Base-by-base conservation (phyloP, 139 green algal species). In the Bryopsis sp. region DNA sequence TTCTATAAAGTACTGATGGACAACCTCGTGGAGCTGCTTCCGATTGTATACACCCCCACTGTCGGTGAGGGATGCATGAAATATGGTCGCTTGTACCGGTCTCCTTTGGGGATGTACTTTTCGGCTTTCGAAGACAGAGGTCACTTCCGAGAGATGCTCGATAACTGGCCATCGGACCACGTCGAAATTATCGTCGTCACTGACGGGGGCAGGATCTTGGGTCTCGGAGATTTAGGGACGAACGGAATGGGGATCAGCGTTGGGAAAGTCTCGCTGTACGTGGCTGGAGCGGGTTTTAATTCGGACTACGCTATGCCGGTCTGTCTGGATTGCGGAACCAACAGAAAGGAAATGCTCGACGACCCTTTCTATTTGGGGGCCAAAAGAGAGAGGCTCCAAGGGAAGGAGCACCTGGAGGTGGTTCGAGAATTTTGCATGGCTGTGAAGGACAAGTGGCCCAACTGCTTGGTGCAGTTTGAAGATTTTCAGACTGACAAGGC, bases 11-110 rank as follows among this genome's bases (percentile, higher is more conserved):
- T 69, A 5, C 62, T 69, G 6, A 11, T 57, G 5, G 62, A 85
- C 29, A 74, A 85, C 63, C 83, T 88, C 69, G 74, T 58, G 68
- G 69, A 76, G 50, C 64, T 94, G 48, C 76, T 96, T 33, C 92
- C 91, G 1, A 86, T 88, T 59, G 82, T 97, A 34, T 97, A 97
- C 83, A 97, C 92, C 0, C 92, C 92, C 1, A 96, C 89, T 11
- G 92, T 98, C 0, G 92, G 92, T 1, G 88, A 98, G 67, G 92
- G 91, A 2, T 97, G 92, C 75, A 72, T 89, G 74, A 74, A 81
- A 33, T 96, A 89, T 72, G 76, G 78, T 62, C 73, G 75, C 32
- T 76, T 88, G 64, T 84, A 82, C 75, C 57, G 8, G 5, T 4
- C 3, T 8, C 35, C 62, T 4, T 35, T 37, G 5, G 62, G 62